Base-by-base conservation (phyloP, 257 asterid species). In the Jacaranda mimosifolia region DNA sequence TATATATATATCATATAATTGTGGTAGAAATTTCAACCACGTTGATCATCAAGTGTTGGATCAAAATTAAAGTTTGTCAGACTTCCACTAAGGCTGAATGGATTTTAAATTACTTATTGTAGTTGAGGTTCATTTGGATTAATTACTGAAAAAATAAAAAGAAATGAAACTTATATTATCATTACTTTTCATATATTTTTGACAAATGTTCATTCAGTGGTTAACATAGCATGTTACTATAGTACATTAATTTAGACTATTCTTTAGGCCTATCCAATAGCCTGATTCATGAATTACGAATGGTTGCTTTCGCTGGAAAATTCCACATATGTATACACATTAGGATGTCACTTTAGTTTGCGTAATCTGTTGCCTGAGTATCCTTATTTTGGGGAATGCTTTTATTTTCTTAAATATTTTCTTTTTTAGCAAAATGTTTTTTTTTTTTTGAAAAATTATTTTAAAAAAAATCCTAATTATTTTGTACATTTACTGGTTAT, bases 21-120 rank as follows among this genome's bases (percentile, higher is more conserved):
- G 45, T 21, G 8, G 19, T 11, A 43, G 51, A 77, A 71, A 73
- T 60, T 70, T 70, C 63, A 70, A 63, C 78, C 74, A 6, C 63
- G 5, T n/a, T 19, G 9, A 66, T 55, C 70, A 79, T 66, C 53
- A 64, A 6, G 69, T 64, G 63, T 42, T 12, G 51, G 58, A 65
- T 57, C 17, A 73, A 73, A 70, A n/a, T n/a, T n/a, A 55, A 67
- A 45, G 63, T 45, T 35, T 67, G 52, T 73, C 79, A 73, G 76
- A 73, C 12, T 72, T 73, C 83, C 82, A 79, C 82, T 79, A 64
- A 26, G 63, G 74, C 46, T 62, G 72, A 18, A 57, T 15, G 58
- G 58, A 46, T 68, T 57, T 66, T 79, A 57, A 18, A 46, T 56
- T 55, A 55, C 15, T 14, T 52, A 32, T 55, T 63, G 4, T 6